Conservation (phyloP, 768 basidiomycete species). For the Lactarius indigo region DNA sequence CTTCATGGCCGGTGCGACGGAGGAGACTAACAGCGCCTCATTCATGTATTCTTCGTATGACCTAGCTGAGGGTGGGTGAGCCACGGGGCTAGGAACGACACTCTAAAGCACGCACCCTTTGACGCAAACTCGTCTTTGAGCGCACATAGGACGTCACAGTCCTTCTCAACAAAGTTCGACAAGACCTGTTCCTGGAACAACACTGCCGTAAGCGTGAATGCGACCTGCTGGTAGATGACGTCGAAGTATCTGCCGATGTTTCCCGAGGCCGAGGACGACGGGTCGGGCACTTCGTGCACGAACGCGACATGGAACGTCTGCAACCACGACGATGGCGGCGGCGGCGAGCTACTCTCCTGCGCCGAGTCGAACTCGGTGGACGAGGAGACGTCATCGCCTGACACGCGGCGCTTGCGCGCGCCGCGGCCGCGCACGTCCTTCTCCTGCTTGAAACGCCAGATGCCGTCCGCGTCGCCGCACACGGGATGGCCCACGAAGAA, state of each 20-base stretch:
- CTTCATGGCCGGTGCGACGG: constrained; percentile 78
- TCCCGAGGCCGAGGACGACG: constrained; percentile 76
- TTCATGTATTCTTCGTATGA: constrained; percentile 52
- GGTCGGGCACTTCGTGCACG: constrained; percentile 86
- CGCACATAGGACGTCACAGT: constrained; percentile 67
- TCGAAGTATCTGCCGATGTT: constrained; percentile 80
- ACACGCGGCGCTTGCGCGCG: constrained; percentile 41
- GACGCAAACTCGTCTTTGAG: constrained; percentile 68
- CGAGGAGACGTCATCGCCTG: constrained; percentile 29
- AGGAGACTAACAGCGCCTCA: constrained; percentile 60
- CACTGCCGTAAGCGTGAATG: constrained; percentile 87
- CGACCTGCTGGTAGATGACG: constrained; percentile 83
- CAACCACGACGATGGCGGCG: constrained; percentile 45
- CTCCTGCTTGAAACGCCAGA: constrained; percentile 73
- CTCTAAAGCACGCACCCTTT: constrained; percentile 45
- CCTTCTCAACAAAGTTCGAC: constrained; percentile 78
- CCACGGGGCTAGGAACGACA: background rate
- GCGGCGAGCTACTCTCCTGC: background rate
- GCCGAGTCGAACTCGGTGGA: constrained; percentile 35
- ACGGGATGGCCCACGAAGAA: constrained; percentile 96
- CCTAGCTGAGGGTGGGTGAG: constrained; percentile 42
- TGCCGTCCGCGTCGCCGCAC: constrained; percentile 66
- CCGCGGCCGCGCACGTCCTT: constrained; percentile 52
- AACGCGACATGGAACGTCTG: constrained; percentile 83
- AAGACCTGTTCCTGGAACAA: constrained; percentile 88